Base-by-base conservation (phyloP, 2,329 filamentous ascomycete genomes). In the Venturia aucupariae region DNA sequence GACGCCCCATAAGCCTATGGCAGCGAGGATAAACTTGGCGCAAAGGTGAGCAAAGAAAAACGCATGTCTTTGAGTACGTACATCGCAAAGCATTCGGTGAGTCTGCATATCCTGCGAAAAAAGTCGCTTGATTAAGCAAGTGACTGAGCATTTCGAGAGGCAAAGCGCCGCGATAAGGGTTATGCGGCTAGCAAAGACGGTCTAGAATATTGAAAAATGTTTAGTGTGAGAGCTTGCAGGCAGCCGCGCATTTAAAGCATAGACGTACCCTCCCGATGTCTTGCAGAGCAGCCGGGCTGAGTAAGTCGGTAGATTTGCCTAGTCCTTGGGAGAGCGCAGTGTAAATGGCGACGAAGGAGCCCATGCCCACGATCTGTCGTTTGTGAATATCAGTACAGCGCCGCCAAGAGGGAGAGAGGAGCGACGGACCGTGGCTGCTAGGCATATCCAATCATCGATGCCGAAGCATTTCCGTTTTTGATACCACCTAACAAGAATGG, bases 21-120 rank as follows among this genome's bases (percentile, higher is more conserved):
- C 10, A 7, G 19, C 69, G 11, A 65, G 67, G 24, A 70, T 60
- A 24, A 68, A 44, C 51, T 65, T 44, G 17, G 41, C 10, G 8
- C 15, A 41, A 32, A 39, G n/a, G 35, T 57, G 4, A 39, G 51
- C 30, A 48, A 32, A n/a, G 22, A 22, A 17, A n/a, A 51, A 22
- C 15, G 5, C 42, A 8, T 19, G 8, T 41, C 35, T n/a, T 7
- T 39, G n/a, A 22, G 55, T n/a, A 59, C 63, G 10, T 57, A 63
- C 64, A 41, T 72, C 70, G 41, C 71, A 73, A 0, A 70, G 66
- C 8, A 67, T 48, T 68, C 69, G 70, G 11, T 69, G 68, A 32
- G 62, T 64, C 60, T 66, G 68, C 67, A 71, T 70, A 61, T 73
- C 72, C 5, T 68, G 65, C 6, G 67, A 70, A 64, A 73, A 74